Conservation (phyloP, 2,329 filamentous ascomycete genomes). For the Paradendryphiella salina region DNA sequence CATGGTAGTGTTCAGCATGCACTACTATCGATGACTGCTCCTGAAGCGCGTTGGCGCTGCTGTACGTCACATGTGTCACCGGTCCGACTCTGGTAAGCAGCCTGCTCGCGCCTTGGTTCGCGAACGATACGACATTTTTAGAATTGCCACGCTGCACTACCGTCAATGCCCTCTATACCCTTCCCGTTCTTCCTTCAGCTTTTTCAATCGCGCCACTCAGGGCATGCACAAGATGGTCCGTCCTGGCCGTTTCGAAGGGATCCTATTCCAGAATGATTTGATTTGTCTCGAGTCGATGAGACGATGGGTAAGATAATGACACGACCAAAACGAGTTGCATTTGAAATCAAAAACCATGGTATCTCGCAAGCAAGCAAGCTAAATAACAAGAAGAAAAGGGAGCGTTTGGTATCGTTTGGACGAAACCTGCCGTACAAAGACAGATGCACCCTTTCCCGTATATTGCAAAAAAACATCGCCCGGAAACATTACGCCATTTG, state of each 20-base stretch:
- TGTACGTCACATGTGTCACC: too few relatives aligned
- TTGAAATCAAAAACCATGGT: conserved; percentile 8
- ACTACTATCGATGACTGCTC: too few relatives aligned
- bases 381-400: neutral
- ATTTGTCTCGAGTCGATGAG: conserved; percentile 3
- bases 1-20: too few relatives aligned
- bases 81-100: neutral
- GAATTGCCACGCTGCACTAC: neutral
- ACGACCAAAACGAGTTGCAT: neutral
- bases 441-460: neutral
- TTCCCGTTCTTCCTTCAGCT: conserved; percentile 18
- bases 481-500: neutral
- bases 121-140: neutral
- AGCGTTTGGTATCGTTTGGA: conserved; percentile 6
- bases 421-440: neutral
- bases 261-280: conserved; percentile 19
- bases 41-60: too few relatives aligned
- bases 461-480: neutral
- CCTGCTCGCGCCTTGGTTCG: neutral
- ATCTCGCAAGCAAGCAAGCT: conserved; percentile 16
- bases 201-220: conserved; percentile 16
- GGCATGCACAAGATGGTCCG: conserved; percentile 10
- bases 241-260: conserved; percentile 2
- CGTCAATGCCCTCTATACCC: conserved; percentile 8
- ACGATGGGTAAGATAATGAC: too few relatives aligned